Percentiles rank a stretch among this genome's conserved stretches.
Evolutionary conservation across 345 rosid species (phyloP).

Genomic region (Psidium friedrichsthalianum): DNA sequence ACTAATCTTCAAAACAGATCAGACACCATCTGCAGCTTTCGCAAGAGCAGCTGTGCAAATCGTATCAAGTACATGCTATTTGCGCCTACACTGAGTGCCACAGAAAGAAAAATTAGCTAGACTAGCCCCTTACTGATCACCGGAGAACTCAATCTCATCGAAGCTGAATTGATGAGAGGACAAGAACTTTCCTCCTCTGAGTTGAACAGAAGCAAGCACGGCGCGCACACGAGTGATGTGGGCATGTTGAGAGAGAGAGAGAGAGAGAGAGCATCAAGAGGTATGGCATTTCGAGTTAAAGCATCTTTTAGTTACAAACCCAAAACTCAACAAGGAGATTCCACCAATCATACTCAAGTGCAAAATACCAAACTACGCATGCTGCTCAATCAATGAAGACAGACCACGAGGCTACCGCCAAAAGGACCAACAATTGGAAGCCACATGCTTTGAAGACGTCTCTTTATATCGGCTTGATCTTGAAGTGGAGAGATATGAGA

Average conservation of each 20-base stretch:
- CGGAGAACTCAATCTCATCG: not conserved
- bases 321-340: not conserved
- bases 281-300: not conserved
- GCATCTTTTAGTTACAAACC: not conserved
- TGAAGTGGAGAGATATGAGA: conserved; percentile 97
- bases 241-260: not conserved
- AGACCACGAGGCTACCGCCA: not conserved
- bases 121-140: not conserved
- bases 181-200: not conserved
- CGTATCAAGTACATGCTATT: not conserved
- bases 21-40: not conserved
- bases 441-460: not conserved
- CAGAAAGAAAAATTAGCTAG: not conserved
- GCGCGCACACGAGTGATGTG: not conserved
- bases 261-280: not conserved
- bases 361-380: not conserved
- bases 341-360: not conserved
- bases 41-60: not conserved
- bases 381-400: not conserved
- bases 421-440: not conserved
- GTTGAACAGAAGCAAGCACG: not conserved
- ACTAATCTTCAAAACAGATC: not conserved
- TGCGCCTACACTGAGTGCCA: not conserved
- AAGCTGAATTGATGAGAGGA: not conserved
- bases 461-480: conserved; percentile 90